A percentile compares a stretch with the other conserved stretches of the same genome.
Evolutionary conservation across 169 alveolate species (phyloP).

Genomic region (Plasmodium relictum): DNA sequence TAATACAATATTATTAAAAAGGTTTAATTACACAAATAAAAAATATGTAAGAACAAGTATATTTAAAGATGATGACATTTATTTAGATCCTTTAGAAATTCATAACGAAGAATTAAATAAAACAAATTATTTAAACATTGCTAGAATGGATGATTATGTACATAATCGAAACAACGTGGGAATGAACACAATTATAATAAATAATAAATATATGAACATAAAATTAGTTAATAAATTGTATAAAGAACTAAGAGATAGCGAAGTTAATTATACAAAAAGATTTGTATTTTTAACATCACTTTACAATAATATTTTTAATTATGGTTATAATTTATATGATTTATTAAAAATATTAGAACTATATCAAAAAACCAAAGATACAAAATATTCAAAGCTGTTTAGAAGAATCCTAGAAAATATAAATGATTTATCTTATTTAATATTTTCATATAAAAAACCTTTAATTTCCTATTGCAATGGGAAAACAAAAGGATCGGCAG

Average conservation of each 20-base stretch:
- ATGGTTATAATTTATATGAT: slow-evolving; percentile 75
- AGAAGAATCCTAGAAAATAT: slow-evolving; percentile 78
- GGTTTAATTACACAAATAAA: neutral
- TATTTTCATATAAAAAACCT: slow-evolving; percentile 83
- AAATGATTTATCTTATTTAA: slow-evolving; percentile 80
- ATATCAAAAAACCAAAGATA: slow-evolving; percentile 66
- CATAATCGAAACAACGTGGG: slow-evolving; percentile 61
- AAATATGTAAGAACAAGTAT: slow-evolving; percentile 32
- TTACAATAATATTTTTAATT: slow-evolving; percentile 76
- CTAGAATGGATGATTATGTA: slow-evolving; percentile 21
- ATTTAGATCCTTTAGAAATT: slow-evolving; percentile 52
- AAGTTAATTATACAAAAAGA: slow-evolving; percentile 83
- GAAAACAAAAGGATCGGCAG: slow-evolving; percentile 80
- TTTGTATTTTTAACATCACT: slow-evolving; percentile 81
- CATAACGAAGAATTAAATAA: slow-evolving; percentile 53
- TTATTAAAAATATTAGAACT: slow-evolving; percentile 78
- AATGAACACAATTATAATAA: slow-evolving; percentile 41
- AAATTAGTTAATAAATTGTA: slow-evolving; percentile 75
- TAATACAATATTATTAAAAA: neutral
- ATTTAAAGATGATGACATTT: slow-evolving; percentile 72
- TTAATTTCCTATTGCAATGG: slow-evolving; percentile 85
- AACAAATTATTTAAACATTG: slow-evolving; percentile 59
- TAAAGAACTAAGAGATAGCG: slow-evolving; percentile 80
- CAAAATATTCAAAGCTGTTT: slow-evolving; percentile 12
- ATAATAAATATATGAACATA: slow-evolving; percentile 62